A percentile compares a stretch with the other conserved stretches of the same genome.
phyloP scores from a whole-genome alignment of 2,329 filamentous ascomycete species.

The Didymella pomorum region DNA sequence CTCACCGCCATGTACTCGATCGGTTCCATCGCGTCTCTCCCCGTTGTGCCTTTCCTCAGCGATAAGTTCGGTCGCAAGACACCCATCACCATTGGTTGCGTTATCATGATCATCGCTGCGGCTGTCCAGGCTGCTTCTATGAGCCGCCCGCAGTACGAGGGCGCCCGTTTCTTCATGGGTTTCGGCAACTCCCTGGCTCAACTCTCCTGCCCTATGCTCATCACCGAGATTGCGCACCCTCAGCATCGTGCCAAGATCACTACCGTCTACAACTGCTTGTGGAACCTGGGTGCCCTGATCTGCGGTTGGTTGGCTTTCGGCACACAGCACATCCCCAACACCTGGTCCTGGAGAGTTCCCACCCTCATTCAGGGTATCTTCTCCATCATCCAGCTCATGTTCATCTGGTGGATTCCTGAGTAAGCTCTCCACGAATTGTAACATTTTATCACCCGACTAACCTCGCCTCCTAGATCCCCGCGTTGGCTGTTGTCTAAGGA shows the following conservation, averaged over 20 bases:
- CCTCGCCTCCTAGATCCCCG: constrained; percentile 43
- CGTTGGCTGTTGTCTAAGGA: constrained; percentile 66
- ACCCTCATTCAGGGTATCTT: background rate
- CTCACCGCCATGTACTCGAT: background rate
- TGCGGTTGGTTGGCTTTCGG: constrained; percentile 31
- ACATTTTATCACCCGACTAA: background rate
- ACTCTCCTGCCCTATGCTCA: constrained; percentile 41
- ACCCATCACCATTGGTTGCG: background rate
- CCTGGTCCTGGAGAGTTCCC: background rate
- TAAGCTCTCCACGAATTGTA: background rate
- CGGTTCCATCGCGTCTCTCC: background rate
- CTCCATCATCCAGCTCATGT: background rate
- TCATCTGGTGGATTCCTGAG: background rate
- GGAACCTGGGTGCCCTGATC: constrained; percentile 53
- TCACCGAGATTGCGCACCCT: constrained; percentile 57
- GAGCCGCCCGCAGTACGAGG: constrained; percentile 57
- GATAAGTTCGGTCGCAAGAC: background rate
- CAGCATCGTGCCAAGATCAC: constrained; percentile 39
- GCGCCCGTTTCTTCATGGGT: constrained; percentile 66
- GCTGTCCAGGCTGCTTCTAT: constrained; percentile 19
- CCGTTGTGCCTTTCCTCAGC: background rate
- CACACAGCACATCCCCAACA: background rate
- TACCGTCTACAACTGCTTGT: constrained; percentile 42
- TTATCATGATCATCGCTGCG: background rate
- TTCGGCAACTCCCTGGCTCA: constrained; percentile 70